Evolutionary conservation across 1,284 basidiomycete genomes (phyloP), one percentile per base, ranked within the genome.

Genomic region (Apiotrichum veenhuisii): DNA sequence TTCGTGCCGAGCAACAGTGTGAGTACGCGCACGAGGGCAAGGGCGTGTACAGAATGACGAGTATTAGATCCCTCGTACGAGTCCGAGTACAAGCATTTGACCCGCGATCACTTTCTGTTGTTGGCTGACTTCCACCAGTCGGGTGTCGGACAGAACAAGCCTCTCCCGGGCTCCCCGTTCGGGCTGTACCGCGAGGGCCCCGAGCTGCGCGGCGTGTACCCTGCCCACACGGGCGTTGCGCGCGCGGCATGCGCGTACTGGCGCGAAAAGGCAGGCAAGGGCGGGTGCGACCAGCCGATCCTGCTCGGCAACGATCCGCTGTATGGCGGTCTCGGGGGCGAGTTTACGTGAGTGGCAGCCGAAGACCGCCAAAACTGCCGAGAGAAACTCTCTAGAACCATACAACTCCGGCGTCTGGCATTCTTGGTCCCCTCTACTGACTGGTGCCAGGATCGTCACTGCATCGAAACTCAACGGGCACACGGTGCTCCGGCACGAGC

Each of bases 291-390:
- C 77, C 88, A 87, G 69, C 85, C 88, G 0, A 86, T 91, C 47
- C 70, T 91, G 11, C 77, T 91, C 48, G 89, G 86, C 14, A 91
- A 91, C 65, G 88, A 90, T 70, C 85, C 86, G 10, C 74, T 87
- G 5, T 91, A 91, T 63, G 89, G 89, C 58, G 89, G 89, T 7
- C 79, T 91, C 15, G 89, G 89, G 7, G 89, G 89, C 10, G 83
- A 86, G 64, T 90, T 89, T 70, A 89, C 87, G 87, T 89, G 74
- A 69, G 86, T 77, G 11, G n/a, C n/a, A n/a, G n/a, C n/a, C n/a
- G n/a, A n/a, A n/a, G n/a, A n/a, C n/a, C n/a, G n/a, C n/a, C n/a
- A n/a, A n/a, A n/a, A n/a, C n/a, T n/a, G n/a, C n/a, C n/a, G n/a
- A n/a, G n/a, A n/a, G n/a, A n/a, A n/a, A n/a, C n/a, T n/a, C n/a